Evolutionary conservation across 345 rosid genomes (phyloP).

Genomic region (Boechera retrofracta): DNA sequence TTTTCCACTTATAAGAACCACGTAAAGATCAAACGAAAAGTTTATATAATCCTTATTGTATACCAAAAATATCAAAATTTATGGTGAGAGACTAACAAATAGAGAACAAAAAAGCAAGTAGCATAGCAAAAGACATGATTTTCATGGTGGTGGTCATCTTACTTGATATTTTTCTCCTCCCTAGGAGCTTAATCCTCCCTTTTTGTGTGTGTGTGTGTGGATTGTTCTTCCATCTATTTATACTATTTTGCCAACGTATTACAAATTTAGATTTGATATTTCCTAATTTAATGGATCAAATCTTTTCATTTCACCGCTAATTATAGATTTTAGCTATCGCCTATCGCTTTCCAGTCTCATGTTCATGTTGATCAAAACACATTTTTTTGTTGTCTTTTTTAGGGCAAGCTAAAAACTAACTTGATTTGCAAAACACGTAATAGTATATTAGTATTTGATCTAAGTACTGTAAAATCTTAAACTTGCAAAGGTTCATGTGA

Average conservation of each 20-base stretch:
- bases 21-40: neutral
- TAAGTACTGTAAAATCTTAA: neutral
- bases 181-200: neutral
- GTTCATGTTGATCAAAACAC: neutral
- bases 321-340: neutral
- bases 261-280: neutral
- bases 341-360: neutral
- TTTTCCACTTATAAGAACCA: neutral
- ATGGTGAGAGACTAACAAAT: constrained; percentile 16
- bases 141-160: constrained; percentile 24
- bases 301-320: neutral
- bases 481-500: neutral
- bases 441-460: neutral
- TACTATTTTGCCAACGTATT: neutral
- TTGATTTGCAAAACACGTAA: neutral
- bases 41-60: neutral
- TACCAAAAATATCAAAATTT: neutral
- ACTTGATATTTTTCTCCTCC: constrained; percentile 2
- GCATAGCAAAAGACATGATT: constrained; percentile 22
- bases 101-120: constrained; percentile 22
- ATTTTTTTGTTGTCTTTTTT: neutral
- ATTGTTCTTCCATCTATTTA: constrained; percentile 6
- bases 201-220: neutral
- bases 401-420: neutral
- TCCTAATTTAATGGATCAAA: neutral